These are phyloP conservation scores for Solanum etuberosum DNA, from an alignment of 257 asterid species.

Conservation along the genomic window DNA sequence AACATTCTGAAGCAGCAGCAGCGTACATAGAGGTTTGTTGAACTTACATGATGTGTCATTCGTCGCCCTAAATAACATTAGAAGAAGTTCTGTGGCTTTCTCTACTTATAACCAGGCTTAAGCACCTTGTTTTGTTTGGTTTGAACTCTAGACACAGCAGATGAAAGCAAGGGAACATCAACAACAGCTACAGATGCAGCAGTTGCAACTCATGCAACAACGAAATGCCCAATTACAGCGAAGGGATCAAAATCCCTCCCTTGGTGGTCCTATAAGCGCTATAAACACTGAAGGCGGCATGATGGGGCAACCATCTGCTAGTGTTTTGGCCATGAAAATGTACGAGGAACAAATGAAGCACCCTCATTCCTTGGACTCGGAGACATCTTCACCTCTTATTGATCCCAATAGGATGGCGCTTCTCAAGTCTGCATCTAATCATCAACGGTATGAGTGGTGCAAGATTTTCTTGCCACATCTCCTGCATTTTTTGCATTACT, in stretches of 20 bases:
- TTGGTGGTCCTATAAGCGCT: conserved; percentile 75
- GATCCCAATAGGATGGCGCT: conserved; percentile 96
- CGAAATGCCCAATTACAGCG: conserved; percentile 82
- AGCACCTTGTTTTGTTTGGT: background rate
- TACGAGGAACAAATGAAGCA: conserved; percentile 94
- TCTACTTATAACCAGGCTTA: background rate
- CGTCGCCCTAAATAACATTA: background rate
- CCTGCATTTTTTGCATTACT: background rate
- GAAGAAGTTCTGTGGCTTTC: background rate
- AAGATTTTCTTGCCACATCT: background rate
- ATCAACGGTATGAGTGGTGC: conserved; percentile 61
- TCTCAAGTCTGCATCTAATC: conserved; percentile 82
- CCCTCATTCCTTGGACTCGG: conserved; percentile 86
- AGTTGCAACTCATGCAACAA: conserved; percentile 91
- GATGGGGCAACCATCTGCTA: conserved; percentile 95
- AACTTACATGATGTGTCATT: background rate
- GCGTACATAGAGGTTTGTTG: conserved; percentile 87
- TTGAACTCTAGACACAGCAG: conserved; percentile 70
- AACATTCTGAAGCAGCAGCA: conserved; percentile 99
- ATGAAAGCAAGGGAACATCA: conserved; percentile 93
- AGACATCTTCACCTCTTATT: conserved; percentile 63
- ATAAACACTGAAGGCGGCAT: conserved; percentile 81
- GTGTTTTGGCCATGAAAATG: conserved; percentile 90
- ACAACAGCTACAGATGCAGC: conserved; percentile 91
- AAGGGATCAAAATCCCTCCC: conserved; percentile 89